These are phyloP conservation scores for Fusarium hainanense DNA, from an alignment of 2,329 filamentous ascomycete genomes.

Conservation along the genomic window DNA sequence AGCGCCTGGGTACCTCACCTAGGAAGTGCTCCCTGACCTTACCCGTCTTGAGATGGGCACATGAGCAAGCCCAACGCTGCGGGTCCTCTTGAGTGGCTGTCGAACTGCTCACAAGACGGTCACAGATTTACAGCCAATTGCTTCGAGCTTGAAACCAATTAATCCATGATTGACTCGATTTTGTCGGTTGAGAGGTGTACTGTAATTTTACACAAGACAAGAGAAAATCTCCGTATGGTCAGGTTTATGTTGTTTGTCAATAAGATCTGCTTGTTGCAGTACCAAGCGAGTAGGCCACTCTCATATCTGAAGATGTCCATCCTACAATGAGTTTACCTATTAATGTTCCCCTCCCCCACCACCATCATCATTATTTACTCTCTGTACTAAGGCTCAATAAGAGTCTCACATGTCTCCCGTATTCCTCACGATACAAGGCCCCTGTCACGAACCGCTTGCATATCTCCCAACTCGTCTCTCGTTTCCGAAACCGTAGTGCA, in stretches of 20 bases:
- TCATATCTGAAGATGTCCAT: background rate
- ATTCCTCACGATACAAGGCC: conserved; percentile 26
- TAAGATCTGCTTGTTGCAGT: background rate
- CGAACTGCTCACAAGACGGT: conserved; percentile 38
- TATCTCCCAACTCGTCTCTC: conserved; percentile 13
- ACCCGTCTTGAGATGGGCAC: conserved; percentile 59
- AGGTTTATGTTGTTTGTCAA: background rate
- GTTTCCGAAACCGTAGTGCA: conserved; percentile 11
- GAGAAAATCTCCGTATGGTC: background rate
- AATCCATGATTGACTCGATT: conserved; percentile 1
- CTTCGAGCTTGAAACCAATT: conserved; percentile 7
- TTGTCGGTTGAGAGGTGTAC: background rate
- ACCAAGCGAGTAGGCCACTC: background rate
- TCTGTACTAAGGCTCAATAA: conserved; percentile 4
- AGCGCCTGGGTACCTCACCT: conserved; percentile 28
- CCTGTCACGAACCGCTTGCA: conserved; percentile 23
- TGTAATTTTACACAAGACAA: background rate
- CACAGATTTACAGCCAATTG: conserved; percentile 27
- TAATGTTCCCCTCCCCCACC: conserved; percentile 5
- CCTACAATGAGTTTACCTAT: background rate
- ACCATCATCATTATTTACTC: conserved; percentile 1
- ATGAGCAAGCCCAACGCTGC: conserved; percentile 59
- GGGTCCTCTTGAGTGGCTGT: conserved; percentile 47
- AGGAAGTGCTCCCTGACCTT: conserved; percentile 37
- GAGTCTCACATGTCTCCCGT: conserved; percentile 23